Conservation (phyloP, 2,329 filamentous ascomycete species). For the Alternaria triticina region DNA sequence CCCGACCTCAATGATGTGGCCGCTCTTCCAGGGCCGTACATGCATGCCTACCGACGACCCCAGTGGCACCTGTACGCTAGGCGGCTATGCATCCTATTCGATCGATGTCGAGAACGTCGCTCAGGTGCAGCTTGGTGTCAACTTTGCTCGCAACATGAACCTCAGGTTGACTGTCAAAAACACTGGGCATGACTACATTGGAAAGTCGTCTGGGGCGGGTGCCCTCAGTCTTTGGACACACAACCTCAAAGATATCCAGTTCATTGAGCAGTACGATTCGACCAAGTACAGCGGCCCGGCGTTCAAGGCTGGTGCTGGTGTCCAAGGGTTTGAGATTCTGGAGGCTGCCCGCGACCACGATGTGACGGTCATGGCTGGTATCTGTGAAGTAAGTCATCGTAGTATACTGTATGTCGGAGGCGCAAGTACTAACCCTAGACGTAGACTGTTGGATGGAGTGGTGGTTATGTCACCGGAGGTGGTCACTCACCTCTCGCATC, state of each 20-base stretch:
- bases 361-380: conserved; percentile 31
- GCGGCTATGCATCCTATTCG: conserved; percentile 22
- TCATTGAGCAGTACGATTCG: conserved; percentile 18
- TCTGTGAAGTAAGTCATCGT: conserved; percentile 31
- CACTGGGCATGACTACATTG: conserved; percentile 27
- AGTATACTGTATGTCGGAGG: no score
- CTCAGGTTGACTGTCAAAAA: conserved; percentile 27
- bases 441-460: conserved; percentile 36
- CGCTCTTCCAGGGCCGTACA: conserved; percentile 31
- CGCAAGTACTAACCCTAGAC: neutral
- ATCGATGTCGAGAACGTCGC: conserved; percentile 22
- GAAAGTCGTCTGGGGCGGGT: conserved; percentile 33
- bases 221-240: conserved; percentile 40
- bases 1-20: conserved; percentile 34
- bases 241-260: conserved; percentile 27
- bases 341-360: conserved; percentile 20
- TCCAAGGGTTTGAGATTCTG: conserved; percentile 27
- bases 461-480: conserved; percentile 20
- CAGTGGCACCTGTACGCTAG: conserved; percentile 16
- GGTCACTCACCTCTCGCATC: conserved; percentile 28
- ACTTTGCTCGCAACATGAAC: conserved; percentile 27
- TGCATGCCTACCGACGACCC: conserved; percentile 27
- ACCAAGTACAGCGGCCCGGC: conserved; percentile 26
- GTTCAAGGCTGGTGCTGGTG: conserved; percentile 34
- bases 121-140: conserved; percentile 22